Base-by-base conservation (phyloP, 257 asterid species). In the Solanum etuberosum region DNA sequence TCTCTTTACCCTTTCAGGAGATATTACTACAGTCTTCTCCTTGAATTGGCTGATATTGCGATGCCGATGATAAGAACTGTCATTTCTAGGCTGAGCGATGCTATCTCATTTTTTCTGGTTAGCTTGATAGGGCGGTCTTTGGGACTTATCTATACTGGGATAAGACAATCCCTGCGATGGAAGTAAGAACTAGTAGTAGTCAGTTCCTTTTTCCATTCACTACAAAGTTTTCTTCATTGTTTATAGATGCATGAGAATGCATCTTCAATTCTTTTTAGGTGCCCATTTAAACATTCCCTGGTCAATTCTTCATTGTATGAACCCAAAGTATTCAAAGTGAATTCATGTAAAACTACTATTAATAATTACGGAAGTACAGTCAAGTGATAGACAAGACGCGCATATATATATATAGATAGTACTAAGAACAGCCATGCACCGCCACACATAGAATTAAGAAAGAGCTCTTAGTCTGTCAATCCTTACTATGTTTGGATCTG, bases 91-190 rank as follows among this genome's bases (percentile, higher is more conserved):
- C 89, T 92, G 89, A 94, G 98, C 76, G 98, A 96, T 83, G 99
- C 96, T 85, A 93, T 94, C 87, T 94, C 99, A 6, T 97, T 97
- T 91, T 94, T 97, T 91, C 93, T 97, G 25, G 96, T 96, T 88
- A 87, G 91, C 89, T 91, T 97, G 94, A 96, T 97, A 32, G 99
- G 99, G 82, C 92, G 98, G 92, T 97, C 98, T 32, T 86, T 97
- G 93, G 99, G 99, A 72, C 95, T 97, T 70, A 96, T 97, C 87
- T 95, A 94, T 87, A 93, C 98, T 38, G 99, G 99, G 83, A 97
- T 97, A 87, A 93, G 99, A 87, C 96, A 96, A 90, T 95, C 98
- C 90, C 89, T 97, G 86, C 91, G 94, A 23, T 93, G 97, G 92
- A 94, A 93, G 92, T 96, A 92, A 93, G 91, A 88, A 29, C 65